A percentile compares a stretch with the other conserved stretches of the same genome.
Evolutionary conservation across 345 rosid species (phyloP).

Genomic region (Linum trigynum): DNA sequence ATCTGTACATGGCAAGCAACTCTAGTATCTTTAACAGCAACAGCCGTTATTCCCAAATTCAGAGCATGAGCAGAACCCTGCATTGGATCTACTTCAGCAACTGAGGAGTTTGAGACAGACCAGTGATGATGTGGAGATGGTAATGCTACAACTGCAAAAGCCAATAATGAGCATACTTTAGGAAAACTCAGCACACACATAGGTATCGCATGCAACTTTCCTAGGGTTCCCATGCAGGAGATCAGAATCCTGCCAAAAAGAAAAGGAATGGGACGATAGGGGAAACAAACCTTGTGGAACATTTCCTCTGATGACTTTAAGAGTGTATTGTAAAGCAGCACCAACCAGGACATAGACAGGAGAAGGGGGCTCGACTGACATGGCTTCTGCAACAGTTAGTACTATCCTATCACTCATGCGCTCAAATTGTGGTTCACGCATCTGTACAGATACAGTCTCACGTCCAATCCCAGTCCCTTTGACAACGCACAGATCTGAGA

Average conservation of each 20-base stretch:
- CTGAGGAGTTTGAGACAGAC: conserved; percentile 60
- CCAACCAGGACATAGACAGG: conserved; percentile 80
- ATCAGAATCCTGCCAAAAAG: too few relatives aligned
- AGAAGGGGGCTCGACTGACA: conserved; percentile 83
- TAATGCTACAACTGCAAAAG: conserved; percentile 57
- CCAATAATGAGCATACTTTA: conserved; percentile 14
- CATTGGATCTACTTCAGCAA: conserved; percentile 59
- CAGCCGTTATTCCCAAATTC: conserved; percentile 61
- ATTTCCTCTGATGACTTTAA: conserved; percentile 73
- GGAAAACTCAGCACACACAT: background rate
- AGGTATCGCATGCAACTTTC: background rate
- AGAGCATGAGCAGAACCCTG: conserved; percentile 49
- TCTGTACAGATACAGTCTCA: conserved; percentile 73
- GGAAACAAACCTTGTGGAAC: conserved; percentile 59
- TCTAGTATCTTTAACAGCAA: conserved; percentile 77
- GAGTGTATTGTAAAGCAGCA: conserved; percentile 56
- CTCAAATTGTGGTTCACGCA: conserved; percentile 57
- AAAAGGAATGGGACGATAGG: conserved; percentile 7
- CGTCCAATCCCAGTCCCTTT: conserved; percentile 79
- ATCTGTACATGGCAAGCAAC: conserved; percentile 79
- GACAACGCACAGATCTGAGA: conserved; percentile 76
- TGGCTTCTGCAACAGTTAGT: conserved; percentile 94
- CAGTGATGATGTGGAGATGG: conserved; percentile 77
- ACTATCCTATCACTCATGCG: conserved; percentile 61
- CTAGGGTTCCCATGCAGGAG: background rate